Evolutionary conservation across 495 filamentous ascomycete species (phyloP).

Genomic region (Hyaloscypha hepaticicola): DNA sequence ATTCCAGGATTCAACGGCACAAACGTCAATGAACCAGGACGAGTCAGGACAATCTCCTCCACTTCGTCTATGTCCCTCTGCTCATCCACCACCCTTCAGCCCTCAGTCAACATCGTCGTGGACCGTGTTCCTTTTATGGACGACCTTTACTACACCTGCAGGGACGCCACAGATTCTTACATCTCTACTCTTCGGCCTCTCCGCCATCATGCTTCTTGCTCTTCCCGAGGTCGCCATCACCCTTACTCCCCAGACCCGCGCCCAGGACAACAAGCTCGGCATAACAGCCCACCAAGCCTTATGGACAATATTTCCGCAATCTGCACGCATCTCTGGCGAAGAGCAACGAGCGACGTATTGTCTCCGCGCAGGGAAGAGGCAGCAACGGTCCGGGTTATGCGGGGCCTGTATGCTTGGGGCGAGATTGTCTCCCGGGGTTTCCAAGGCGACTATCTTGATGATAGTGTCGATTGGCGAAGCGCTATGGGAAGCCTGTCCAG

Average conservation of each 20-base stretch:
- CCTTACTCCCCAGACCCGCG: background rate
- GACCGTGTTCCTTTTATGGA: conserved; percentile 13
- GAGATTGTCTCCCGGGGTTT: conserved; percentile 13
- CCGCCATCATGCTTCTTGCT: background rate
- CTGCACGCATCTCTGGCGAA: conserved; percentile 19
- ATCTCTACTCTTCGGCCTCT: background rate
- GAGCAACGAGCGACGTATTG: conserved; percentile 18
- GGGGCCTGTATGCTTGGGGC: conserved; percentile 21
- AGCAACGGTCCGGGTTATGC: conserved; percentile 13
- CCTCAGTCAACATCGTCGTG: background rate
- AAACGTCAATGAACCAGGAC: background rate
- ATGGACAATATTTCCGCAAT: conserved; percentile 28
- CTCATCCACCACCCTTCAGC: conserved; percentile 7
- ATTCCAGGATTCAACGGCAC: background rate
- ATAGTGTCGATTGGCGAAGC: background rate
- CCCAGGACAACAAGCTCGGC: too few relatives aligned
- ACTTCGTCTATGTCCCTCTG: background rate
- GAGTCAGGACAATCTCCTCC: background rate
- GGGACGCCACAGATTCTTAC: conserved; percentile 17
- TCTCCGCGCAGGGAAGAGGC: conserved; percentile 24
- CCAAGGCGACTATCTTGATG: conserved; percentile 1
- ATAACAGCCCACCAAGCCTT: background rate
- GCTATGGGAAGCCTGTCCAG: background rate
- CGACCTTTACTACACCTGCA: conserved; percentile 22
- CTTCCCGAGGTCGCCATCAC: background rate